A percentile compares a stretch with the other conserved stretches of the same genome.
These are phyloP conservation scores for Ambrosiella xylebori DNA, from an alignment of 2,329 filamentous ascomycete genomes.

Conservation along the genomic window DNA sequence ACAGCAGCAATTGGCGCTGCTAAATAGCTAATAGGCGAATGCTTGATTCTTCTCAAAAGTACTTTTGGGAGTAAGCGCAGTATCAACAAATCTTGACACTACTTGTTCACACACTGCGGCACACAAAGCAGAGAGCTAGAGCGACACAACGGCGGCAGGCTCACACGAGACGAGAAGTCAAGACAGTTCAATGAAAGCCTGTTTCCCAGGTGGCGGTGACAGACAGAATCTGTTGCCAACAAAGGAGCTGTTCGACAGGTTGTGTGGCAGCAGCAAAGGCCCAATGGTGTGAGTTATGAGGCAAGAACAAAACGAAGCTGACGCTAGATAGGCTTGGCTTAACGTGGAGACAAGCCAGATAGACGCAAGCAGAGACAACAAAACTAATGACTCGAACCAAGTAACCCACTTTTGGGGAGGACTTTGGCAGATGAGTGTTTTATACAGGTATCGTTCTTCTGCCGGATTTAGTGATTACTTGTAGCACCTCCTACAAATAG, in stretches of 20 bases:
- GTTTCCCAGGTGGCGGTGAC: no score
- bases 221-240: no score
- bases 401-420: neutral
- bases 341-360: neutral
- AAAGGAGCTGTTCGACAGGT: no score
- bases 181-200: no score
- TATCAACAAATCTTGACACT: neutral
- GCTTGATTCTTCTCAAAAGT: neutral
- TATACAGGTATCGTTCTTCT: neutral
- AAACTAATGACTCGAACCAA: neutral
- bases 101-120: neutral
- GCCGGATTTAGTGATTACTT: neutral
- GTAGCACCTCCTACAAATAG: neutral
- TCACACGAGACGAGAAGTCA: no score
- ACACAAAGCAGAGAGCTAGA: no score
- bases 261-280: no score
- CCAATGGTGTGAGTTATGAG: no score
- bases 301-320: neutral
- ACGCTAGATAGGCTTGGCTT: neutral
- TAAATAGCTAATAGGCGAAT: neutral
- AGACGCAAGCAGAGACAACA: neutral
- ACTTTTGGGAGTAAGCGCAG: neutral
- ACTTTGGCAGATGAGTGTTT: neutral
- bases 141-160: no score
- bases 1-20: neutral